phyloP scores from a whole-genome alignment of 106 monocot genomes.

The Dendrobium chrysotoxum region DNA sequence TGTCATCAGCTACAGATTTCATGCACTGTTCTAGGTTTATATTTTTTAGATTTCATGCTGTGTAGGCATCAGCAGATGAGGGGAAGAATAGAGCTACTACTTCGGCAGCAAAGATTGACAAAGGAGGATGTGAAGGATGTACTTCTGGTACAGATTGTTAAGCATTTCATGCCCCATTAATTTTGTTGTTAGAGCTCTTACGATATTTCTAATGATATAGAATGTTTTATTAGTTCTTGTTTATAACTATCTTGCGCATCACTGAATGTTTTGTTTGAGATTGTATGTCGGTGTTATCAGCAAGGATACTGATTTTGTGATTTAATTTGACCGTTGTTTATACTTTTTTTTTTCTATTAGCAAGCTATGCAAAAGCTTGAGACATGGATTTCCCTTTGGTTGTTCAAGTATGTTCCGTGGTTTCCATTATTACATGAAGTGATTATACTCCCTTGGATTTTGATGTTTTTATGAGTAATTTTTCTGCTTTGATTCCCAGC shows the following conservation, averaged over 20 bases:
- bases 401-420: neutral
- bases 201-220: neutral
- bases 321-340: neutral
- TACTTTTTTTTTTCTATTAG: neutral
- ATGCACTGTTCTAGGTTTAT: neutral
- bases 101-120: conserved; percentile 79
- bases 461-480: neutral
- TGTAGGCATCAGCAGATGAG: conserved; percentile 70
- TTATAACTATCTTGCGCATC: neutral
- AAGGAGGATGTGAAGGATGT: conserved; percentile 77
- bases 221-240: neutral
- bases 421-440: neutral
- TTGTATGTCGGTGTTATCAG: neutral
- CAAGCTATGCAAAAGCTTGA: neutral
- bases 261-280: too few relatives aligned
- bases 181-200: neutral
- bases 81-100: conserved; percentile 76
- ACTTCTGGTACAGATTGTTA: conserved; percentile 56
- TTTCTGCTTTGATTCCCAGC: neutral
- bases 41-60: neutral
- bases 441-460: neutral
- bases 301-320: neutral
- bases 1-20: neutral
- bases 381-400: neutral
- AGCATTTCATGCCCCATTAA: neutral